These are phyloP conservation scores for Solanum sitiens DNA, from an alignment of 257 asterid species.

Conservation along the genomic window DNA sequence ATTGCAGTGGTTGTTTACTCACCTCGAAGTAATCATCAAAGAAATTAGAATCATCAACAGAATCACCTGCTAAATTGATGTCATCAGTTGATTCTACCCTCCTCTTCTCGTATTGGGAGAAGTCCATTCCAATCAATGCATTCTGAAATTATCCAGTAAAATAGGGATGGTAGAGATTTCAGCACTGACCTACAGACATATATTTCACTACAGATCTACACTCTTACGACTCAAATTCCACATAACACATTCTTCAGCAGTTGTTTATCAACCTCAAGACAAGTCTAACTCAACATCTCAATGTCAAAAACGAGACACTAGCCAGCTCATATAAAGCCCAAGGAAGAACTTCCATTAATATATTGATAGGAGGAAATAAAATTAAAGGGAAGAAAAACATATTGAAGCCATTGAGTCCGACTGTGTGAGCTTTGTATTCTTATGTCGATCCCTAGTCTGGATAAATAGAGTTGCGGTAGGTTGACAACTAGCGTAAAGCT, in stretches of 20 bases:
- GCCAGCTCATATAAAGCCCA: neutral
- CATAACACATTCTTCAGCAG: neutral
- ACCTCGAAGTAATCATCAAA: constrained; percentile 48
- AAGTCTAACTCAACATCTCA: neutral
- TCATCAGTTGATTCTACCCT: constrained; percentile 31
- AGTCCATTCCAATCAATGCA: constrained; percentile 67
- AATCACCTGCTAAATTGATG: constrained; percentile 25
- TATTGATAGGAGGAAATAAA: neutral
- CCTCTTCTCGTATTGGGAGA: constrained; percentile 44
- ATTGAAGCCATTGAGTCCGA: neutral
- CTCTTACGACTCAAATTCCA: neutral
- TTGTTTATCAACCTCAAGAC: neutral
- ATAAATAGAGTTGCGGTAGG: neutral
- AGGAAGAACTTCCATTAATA: neutral
- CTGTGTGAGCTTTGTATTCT: neutral
- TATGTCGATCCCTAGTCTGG: neutral
- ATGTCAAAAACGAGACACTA: neutral
- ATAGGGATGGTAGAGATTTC: neutral
- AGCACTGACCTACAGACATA: neutral
- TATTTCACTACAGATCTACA: neutral
- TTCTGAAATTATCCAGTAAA: constrained; percentile 34
- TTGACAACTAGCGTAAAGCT: neutral
- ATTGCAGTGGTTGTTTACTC: constrained; percentile 5
- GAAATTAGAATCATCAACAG: constrained; percentile 28
- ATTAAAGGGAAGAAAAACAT: neutral